Conservation (phyloP, 371 early-diverging fungal species). For the Apophysomyces elegans region DNA sequence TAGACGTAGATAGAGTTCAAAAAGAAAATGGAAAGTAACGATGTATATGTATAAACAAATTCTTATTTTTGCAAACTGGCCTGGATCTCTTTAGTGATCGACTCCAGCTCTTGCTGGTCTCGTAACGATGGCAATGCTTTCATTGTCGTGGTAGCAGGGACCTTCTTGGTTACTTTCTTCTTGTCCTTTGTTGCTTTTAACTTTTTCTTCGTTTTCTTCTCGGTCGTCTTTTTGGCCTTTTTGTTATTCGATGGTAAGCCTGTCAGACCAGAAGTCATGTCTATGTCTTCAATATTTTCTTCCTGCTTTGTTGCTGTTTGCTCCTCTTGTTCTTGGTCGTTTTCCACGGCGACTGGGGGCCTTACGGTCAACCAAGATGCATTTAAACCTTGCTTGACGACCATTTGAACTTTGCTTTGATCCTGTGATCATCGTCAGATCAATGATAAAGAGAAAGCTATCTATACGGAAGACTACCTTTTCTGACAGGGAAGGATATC, state of each 20-base stretch:
- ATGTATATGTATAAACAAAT: not conserved
- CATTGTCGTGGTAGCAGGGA: not conserved
- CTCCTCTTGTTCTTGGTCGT: slow-evolving; percentile 45
- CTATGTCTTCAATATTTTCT: slow-evolving; percentile 28
- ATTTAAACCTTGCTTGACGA: slow-evolving; percentile 53
- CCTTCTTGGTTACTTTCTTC: slow-evolving; percentile 14
- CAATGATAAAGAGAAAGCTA: not conserved
- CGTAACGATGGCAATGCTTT: slow-evolving; percentile 1
- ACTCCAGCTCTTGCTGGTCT: slow-evolving; percentile 18
- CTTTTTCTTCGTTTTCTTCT: not conserved
- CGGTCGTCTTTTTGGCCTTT: not conserved
- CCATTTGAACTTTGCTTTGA: slow-evolving; percentile 45
- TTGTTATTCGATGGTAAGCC: slow-evolving; percentile 1
- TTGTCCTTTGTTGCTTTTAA: not conserved
- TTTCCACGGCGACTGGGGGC: slow-evolving; percentile 36
- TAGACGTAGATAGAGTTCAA: slow-evolving; percentile 27
- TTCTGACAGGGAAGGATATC: slow-evolving; percentile 36
- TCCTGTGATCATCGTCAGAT: slow-evolving; percentile 27
- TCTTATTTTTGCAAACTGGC: slow-evolving; percentile 7
- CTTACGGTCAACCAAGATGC: slow-evolving; percentile 45
- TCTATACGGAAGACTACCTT: slow-evolving; percentile 15
- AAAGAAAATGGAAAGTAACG: no score
- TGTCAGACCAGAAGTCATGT: slow-evolving; percentile 18
- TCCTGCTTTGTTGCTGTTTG: slow-evolving; percentile 37
- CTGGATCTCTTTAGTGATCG: slow-evolving; percentile 18